Conservation (phyloP, 257 asterid species). For the Solanum pinnatisectum region DNA sequence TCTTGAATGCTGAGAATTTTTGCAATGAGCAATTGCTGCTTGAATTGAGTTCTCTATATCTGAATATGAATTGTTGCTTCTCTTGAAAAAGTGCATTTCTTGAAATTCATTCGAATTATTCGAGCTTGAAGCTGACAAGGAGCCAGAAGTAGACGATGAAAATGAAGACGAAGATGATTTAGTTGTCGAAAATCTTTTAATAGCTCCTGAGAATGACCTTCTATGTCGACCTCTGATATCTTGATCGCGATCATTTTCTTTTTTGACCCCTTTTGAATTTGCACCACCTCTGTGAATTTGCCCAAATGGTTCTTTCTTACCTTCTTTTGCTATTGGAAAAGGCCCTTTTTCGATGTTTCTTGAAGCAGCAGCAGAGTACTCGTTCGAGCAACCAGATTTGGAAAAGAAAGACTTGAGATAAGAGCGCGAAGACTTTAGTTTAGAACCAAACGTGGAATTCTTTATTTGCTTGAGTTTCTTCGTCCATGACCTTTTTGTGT, state of each 20-base stretch:
- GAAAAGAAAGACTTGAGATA: conserved; percentile 55
- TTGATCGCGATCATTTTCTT: conserved; percentile 7
- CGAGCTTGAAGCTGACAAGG: conserved; percentile 26
- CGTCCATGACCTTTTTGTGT: conserved; percentile 35
- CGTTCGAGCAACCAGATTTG: conserved; percentile 53
- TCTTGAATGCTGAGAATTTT: conserved; percentile 52
- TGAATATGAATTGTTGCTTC: conserved; percentile 28
- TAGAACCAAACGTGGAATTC: conserved; percentile 29
- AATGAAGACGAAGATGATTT: conserved; percentile 21
- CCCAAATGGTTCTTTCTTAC: conserved; percentile 31
- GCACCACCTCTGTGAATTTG: conserved; percentile 26
- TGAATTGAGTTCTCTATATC: conserved; percentile 74
- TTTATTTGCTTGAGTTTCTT: conserved; percentile 37
- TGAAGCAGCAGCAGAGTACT: conserved; percentile 20
- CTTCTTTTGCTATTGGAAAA: conserved; percentile 13
- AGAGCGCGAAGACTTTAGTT: conserved; percentile 48
- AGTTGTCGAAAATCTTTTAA: conserved; percentile 42
- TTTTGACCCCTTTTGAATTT: conserved; percentile 8
- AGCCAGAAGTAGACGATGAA: conserved; percentile 9
- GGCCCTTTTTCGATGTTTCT: conserved; percentile 1
- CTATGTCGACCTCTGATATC: conserved; percentile 28
- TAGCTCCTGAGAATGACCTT: conserved; percentile 79
- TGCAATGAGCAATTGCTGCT: conserved; percentile 93
- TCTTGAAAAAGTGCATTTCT: conserved; percentile 30
- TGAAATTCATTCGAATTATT: conserved; percentile 19